Percentiles rank a stretch among this genome's conserved stretches.
Evolutionary conservation across 176 grass and related monocot species (phyloP).

Genomic region (Leersia perrieri): DNA sequence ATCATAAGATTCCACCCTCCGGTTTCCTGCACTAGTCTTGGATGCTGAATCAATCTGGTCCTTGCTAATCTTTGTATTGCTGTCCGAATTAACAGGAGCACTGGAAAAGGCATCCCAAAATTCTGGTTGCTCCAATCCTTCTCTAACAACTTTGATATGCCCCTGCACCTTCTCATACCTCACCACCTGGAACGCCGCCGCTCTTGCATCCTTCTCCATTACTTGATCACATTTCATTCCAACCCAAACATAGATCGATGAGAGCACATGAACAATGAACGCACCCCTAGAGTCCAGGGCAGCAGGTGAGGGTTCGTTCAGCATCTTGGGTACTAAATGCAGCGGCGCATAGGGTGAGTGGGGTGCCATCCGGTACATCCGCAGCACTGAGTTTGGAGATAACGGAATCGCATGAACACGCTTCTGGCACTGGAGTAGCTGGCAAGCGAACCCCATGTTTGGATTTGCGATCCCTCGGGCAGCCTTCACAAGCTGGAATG

Average conservation of each 20-base stretch:
- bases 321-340: conserved; percentile 93
- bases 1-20: conserved; percentile 73
- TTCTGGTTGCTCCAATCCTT: conserved; percentile 76
- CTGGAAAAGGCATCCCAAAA: conserved; percentile 91
- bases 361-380: conserved; percentile 91
- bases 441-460: conserved; percentile 97
- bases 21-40: conserved; percentile 48
- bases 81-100: conserved; percentile 51
- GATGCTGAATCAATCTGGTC: conserved; percentile 54
- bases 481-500: conserved; percentile 85
- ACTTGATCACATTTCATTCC: conserved; percentile 67
- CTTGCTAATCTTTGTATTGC: conserved; percentile 49
- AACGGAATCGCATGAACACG: conserved; percentile 86
- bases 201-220: conserved; percentile 94
- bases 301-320: conserved; percentile 68
- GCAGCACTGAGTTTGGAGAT: conserved; percentile 82
- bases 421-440: conserved; percentile 97
- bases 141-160: conserved; percentile 58
- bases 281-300: conserved; percentile 90
- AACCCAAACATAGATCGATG: conserved; percentile 94
- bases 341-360: conserved; percentile 85
- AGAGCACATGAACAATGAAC: conserved; percentile 85
- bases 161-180: conserved; percentile 98
- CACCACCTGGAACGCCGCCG: conserved; percentile 82
- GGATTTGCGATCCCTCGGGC: conserved; percentile 95